Evolutionary conservation across 257 asterid genomes (phyloP), one percentile per base, ranked within the genome.

Genomic region (Scutellaria minor): DNA sequence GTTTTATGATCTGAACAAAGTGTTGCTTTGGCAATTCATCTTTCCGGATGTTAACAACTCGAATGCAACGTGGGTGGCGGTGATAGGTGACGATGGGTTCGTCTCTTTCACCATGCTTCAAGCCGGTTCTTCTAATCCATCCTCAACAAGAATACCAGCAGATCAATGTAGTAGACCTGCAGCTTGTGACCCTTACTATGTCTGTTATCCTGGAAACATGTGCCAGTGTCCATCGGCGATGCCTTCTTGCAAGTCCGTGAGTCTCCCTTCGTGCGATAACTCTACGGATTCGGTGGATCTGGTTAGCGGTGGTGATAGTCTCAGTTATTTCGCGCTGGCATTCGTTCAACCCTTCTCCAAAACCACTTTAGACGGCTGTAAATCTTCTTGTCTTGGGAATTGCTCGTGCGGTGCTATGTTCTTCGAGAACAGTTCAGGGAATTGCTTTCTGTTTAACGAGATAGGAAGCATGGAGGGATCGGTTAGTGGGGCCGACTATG

Each of bases 371-470:
- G 85, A 80, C 40, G 86, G 87, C 66, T 93, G 98, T 88, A 93
- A 89, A 57, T 74, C 82, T 58, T 84, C 79, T 53, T 93, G 98
- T 60, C 83, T 72, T 7, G 53, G 68, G 15, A 93, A 93, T 57
- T 93, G 98, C 59, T 81, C 97, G 9, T 93, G 98, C 50, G 82
- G 73, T 51, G 98, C 88, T 12, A 61, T 90, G 87, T 93, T 93
- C 83, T 89, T 85, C 13, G 86, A 90, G 57, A 74, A 37, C 41
- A 73, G 75, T 41, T 82, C 96, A 0, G 96, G 96, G 67, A 80
- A 81, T 55, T 93, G 98, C 78, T 90, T 72, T 63, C 55, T 81
- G 79, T 93, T 93, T 75, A 80, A 86, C 61, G 84, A 86, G 82
- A 85, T 93, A 42, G 98, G 87, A 4, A 77, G 75, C 74, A 64